Evolutionary conservation across 176 grass and related monocot genomes (phyloP), one percentile per base, ranked within the genome.

Genomic region (Hordeum marinum): DNA sequence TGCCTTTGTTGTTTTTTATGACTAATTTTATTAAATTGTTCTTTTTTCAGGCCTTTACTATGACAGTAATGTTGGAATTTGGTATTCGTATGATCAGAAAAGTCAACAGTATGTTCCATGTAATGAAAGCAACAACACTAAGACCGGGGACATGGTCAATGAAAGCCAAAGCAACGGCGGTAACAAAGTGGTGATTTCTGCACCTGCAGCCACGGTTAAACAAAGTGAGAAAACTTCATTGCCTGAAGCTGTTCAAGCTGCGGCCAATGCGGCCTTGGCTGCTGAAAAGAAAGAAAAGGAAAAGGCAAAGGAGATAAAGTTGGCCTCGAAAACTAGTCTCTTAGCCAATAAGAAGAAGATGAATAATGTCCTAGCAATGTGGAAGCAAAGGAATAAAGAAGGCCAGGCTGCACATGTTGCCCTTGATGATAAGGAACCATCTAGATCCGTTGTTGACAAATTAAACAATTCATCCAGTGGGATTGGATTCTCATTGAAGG

Each of bases 321-420:
- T 98, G 77, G 76, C 93, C 39, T 99, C 91, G 39, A 99, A 94
- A 87, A 86, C 39, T 82, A 99, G 79, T 86, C 88, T 96, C 21
- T 81, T 99, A 66, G 93, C 93, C 39, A 99, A 95, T 84, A 99
- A 96, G 90, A 99, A 99, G 85, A 99, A 99, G 86, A 99, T 99
- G 93, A 99, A 90, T 79, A 94, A 99, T 94, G 96, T 99, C 63
- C 85, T 96, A 84, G 90, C 93, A 29, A 91, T 99, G 90, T 99
- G 96, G 96, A 99, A 96, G 76, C 93, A 99, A 90, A 96, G 93
- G 71, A 99, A 90, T 90, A 89, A 99, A 82, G 97, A 99, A 89
- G 85, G 93, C 8, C 93, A 99, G 77, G 69, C 82, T 84, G 67
- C 82, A 57, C 83, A 68, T 81, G 31, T 80, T 86, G 61, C 76